Evolutionary conservation across 306 rosid species (phyloP), one percentile per base, ranked within the genome.

Genomic region (Potentilla sterilis): DNA sequence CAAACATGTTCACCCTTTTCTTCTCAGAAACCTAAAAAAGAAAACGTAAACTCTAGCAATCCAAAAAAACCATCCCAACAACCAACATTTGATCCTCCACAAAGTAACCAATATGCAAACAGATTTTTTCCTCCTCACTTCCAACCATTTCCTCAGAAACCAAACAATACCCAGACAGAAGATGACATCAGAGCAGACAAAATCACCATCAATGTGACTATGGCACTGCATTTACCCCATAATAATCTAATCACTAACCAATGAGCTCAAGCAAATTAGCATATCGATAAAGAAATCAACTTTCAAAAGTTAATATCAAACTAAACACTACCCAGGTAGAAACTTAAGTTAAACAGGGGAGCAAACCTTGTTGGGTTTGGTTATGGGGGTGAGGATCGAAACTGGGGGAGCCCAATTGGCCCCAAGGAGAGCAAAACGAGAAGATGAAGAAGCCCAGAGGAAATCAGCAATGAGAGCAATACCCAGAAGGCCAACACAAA

Each of bases 391-490:
- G n/a, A 89, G 37, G 15, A 78, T 49, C 34, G 86, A 6, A 35
- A 61, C 32, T 14, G 75, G 78, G 67, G 89, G 72, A 64, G 75
- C 48, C 85, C 82, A 86, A 67, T 62, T 41, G 67, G 92, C 62
- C 32, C 84, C 67, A 51, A 83, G 62, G 52, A 63, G 40, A 35
- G 79, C n/a, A 54, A 37, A 52, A 7, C 71, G 69, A n/a, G 83
- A 73, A 79, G 76, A 72, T 7, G 78, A 87, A 15, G 93, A 91
- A 68, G 96, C 96, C 94, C 94, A 91, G 41, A 94, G 86, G 55
- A 91, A 84, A 44, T 94, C 89, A 40, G 91, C 95, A 6, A 94
- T 42, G 35, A 91, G 89, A 75, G 88, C 96, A 37, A 94, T 76
- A 2, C 91, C 97, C 38, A 94, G 21, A 41, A 94, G 95, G 12